Base-by-base conservation (phyloP, 495 filamentous ascomycete species). In the Mycothermus thermophilus region DNA sequence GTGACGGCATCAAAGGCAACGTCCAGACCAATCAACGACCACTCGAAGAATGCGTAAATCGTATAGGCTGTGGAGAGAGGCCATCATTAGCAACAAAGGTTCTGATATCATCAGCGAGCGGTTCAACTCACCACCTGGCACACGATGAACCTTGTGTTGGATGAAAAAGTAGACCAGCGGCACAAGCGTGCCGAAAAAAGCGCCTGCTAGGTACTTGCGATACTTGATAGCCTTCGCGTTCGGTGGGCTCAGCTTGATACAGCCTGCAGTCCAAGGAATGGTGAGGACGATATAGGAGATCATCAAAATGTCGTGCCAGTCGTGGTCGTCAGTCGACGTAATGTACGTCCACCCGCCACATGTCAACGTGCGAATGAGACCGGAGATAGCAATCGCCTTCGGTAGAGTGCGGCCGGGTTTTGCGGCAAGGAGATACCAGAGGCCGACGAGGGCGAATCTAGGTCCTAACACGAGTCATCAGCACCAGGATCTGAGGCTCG, bases 271-370 rank as follows among this genome's bases (percentile, higher is more conserved):
- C 92, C 92, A 99, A 4, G 92, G 92, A 37, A 99, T 64, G 1
- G 92, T 96, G 10, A 85, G 79, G 29, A 96, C 77, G 31, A 99
- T 60, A 55, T 99, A 99, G 18, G 84, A 93, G 47, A 99, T 93
- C 92, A 99, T 99, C 59, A 96, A 88, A 35, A 95, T 90, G 56
- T 99, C 92, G 52, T 99, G 92, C 86, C 85, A 95, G 55, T 88
- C 75, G 57, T 99, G 92, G 54, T 96, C 85, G 57, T 99, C 92
- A 8, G 92, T 96, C 25, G 87, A 95, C 14, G 92, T 99, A 32
- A 99, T 79, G 55, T 96, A 99, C 23, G 93, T 95, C 92, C 92
- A 99, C 24, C 92, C 92, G 34, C 88, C 92, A 50, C 92, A 99
- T 2, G 86, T 92, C 38, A 99, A 57, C 4, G 88, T 93, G 42